A percentile compares a stretch with the other conserved stretches of the same genome.
phyloP scores from a whole-genome alignment of 2,329 filamentous ascomycete genomes.

The Microsporum canis region DNA sequence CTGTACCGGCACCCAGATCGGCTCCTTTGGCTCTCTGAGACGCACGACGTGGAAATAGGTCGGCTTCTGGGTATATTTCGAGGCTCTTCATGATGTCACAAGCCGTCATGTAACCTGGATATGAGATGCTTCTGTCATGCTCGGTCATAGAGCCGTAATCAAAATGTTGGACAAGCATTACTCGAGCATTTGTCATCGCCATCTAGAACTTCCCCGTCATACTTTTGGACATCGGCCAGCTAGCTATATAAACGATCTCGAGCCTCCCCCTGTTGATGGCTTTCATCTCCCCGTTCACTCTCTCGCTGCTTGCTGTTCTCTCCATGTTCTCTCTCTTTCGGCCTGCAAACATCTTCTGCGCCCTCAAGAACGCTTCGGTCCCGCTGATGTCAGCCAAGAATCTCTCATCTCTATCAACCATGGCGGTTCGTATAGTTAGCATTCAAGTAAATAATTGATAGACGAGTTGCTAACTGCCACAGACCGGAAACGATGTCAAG shows the following conservation, averaged over 20 bases:
- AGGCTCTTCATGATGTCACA: no score
- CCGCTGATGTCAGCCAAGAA: conserved; percentile 12
- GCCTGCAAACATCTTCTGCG: conserved; percentile 6
- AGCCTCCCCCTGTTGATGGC: background rate
- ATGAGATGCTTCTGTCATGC: background rate
- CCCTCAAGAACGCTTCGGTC: background rate
- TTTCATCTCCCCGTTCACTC: background rate
- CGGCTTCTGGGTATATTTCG: no score
- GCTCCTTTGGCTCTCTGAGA: no score
- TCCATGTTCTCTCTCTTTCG: background rate
- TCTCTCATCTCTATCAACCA: background rate
- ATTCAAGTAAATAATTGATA: background rate
- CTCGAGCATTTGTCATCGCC: background rate
- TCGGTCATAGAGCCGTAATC: background rate
- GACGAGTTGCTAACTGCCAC: background rate
- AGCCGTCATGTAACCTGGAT: background rate
- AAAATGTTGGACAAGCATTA: background rate
- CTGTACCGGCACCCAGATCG: no score
- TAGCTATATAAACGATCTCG: background rate
- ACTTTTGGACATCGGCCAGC: background rate
- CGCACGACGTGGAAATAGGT: no score
- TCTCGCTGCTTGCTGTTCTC: background rate
- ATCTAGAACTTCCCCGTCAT: background rate
- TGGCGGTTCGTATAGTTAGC: conserved; percentile 10
- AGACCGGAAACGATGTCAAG: conserved; percentile 27